Evolutionary conservation across 768 basidiomycete genomes (phyloP), one percentile per base, ranked within the genome.

Genomic region (Trichaptum fuscoviolaceum): DNA sequence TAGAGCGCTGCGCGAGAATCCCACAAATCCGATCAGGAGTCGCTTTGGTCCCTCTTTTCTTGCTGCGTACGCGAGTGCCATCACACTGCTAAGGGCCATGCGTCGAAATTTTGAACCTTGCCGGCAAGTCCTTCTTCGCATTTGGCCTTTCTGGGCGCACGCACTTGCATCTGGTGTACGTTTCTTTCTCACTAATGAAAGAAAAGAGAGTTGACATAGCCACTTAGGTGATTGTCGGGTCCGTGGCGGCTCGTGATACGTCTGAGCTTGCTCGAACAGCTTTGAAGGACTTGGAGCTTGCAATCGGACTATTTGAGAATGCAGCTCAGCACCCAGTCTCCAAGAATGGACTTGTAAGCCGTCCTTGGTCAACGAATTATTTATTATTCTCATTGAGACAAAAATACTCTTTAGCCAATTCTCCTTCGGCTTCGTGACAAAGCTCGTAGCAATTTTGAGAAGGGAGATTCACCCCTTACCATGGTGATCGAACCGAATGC

Each of bases 241-340:
- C 81, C 58, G 88, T 90, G 57, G 59, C 30, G 3, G 30, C 30
- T 61, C 59, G 59, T 24, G 84, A 86, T 3, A 88, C 89, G 1
- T 88, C 87, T 30, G 84, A 82, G 61, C 87, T 90, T 84, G 87
- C 87, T 25, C 80, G 87, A 1, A 85, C 83, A 70, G 89, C 88
- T 34, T 84, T 87, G 69, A 80, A 86, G 60, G 89, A 91, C 69
- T 76, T 91, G 5, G 86, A 87, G 61, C 77, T 88, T 24, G 88
- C 86, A 26, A 80, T 87, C 63, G 85, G 87, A 68, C 71, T 91
- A 34, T 90, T 90, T 68, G 83, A 82, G 69, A 87, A 83, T 64
- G 87, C 86, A 30, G 84, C 84, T 0, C 71, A 65, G 34, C 77
- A 80, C 67, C 84, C 59, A 20, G 30, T 34, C 23, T 25, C 25